A percentile compares a stretch with the other conserved stretches of the same genome.
These are phyloP conservation scores for Leishmania tarentolae DNA, from an alignment of 208 protist genomes.

Conservation along the genomic window DNA sequence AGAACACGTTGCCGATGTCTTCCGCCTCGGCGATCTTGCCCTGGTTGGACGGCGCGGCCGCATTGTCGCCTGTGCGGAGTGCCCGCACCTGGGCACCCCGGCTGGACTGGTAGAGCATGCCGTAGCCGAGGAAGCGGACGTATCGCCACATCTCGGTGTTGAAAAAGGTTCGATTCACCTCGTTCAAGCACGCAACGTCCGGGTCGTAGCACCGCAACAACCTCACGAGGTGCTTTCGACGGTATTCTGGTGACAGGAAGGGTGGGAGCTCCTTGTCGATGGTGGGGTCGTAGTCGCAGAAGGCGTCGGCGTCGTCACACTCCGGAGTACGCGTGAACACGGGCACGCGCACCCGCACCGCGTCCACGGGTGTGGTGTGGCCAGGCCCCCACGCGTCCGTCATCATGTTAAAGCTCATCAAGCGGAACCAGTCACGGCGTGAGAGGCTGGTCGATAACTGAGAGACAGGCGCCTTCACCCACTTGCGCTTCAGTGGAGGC, in stretches of 20 bases:
- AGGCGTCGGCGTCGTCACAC: slow-evolving; percentile 28
- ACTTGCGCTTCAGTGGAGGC: slow-evolving; percentile 56
- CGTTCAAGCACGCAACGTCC: slow-evolving; percentile 79
- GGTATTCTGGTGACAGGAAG: slow-evolving; percentile 62
- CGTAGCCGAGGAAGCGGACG: slow-evolving; percentile 79
- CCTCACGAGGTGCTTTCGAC: slow-evolving; percentile 61
- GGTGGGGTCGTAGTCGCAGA: slow-evolving; percentile 54
- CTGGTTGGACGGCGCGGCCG: slow-evolving; percentile 27
- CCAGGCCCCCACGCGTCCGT: slow-evolving; percentile 53
- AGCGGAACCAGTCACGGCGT: slow-evolving; percentile 81
- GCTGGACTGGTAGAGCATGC: slow-evolving; percentile 79
- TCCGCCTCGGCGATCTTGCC: slow-evolving; percentile 61
- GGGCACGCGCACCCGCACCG: slow-evolving; percentile 51
- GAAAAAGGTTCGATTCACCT: slow-evolving; percentile 81
- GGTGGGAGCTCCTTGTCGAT: slow-evolving; percentile 54
- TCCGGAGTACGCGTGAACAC: slow-evolving; percentile 47
- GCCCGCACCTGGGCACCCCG: slow-evolving; percentile 63
- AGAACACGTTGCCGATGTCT: slow-evolving; percentile 86
- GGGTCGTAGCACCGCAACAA: slow-evolving; percentile 75
- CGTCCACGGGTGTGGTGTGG: slow-evolving; percentile 56
- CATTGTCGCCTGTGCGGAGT: slow-evolving; percentile 57
- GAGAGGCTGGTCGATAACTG: slow-evolving; percentile 64
- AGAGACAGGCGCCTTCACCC: slow-evolving; percentile 68
- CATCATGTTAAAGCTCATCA: slow-evolving; percentile 90
- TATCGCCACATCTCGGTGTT: slow-evolving; percentile 66